Conservation (phyloP, 2,329 filamentous ascomycete species). For the Exophiala phaeomuriformis region DNA sequence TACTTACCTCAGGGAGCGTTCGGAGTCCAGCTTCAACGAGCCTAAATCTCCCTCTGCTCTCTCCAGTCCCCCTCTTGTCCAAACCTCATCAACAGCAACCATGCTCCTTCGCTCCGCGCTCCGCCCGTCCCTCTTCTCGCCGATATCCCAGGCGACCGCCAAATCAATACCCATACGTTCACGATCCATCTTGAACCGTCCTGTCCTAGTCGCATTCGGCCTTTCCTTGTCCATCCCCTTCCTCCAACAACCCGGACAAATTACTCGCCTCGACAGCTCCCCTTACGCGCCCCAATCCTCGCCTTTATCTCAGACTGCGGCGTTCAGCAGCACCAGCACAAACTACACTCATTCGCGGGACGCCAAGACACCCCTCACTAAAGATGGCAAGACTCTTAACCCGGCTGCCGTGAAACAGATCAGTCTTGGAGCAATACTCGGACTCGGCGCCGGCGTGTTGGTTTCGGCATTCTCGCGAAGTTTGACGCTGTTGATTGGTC, state of each 20-base stretch:
- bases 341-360: constrained; percentile 22
- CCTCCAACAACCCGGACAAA: constrained; percentile 10
- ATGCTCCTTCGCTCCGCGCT: constrained; percentile 23
- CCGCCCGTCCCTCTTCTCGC: constrained; percentile 13
- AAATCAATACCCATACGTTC: constrained; percentile 6
- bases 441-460: constrained; percentile 38
- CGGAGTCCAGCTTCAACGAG: too few species aligned
- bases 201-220: constrained; percentile 21
- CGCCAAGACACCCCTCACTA: constrained; percentile 23
- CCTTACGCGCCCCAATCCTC: constrained; percentile 9
- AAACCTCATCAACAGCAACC: not conserved
- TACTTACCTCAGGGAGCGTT: too few species aligned
- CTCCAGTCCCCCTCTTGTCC: not conserved
- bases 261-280: constrained; percentile 18
- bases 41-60: too few species aligned
- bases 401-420: constrained; percentile 37
- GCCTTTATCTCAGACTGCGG: constrained; percentile 1
- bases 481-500: constrained; percentile 38
- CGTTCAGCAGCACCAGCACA: constrained; percentile 15
- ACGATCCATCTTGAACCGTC: constrained; percentile 14
- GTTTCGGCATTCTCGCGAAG: constrained; percentile 40
- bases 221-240: constrained; percentile 22
- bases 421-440: constrained; percentile 41
- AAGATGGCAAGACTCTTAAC: constrained; percentile 24
- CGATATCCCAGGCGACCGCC: not conserved